Percentiles rank a stretch among this genome's conserved stretches.
phyloP scores from a whole-genome alignment of 2,329 filamentous ascomycete genomes.

The Ophiostoma populinum region DNA sequence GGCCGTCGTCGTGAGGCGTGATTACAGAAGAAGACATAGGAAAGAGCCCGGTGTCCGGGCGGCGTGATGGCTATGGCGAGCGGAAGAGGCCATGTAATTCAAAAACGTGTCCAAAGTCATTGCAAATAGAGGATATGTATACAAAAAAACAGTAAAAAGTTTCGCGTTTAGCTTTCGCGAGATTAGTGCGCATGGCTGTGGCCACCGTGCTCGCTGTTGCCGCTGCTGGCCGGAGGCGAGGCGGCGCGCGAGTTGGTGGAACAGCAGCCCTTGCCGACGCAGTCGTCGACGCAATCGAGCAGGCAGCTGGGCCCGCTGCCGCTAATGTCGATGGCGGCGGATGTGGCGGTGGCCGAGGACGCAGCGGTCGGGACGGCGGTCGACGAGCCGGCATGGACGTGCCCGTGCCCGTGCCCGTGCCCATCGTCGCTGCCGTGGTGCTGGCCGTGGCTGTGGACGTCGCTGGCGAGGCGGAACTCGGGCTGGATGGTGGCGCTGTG shows the following conservation, averaged over 20 bases:
- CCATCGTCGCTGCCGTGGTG: conserved; percentile 11
- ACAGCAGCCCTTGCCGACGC: conserved; percentile 29
- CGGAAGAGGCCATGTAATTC: too few species aligned
- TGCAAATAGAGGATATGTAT: neutral
- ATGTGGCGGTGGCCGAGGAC: neutral
- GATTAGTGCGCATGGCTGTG: conserved; percentile 8
- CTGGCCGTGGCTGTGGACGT: conserved; percentile 18
- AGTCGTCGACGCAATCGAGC: conserved; percentile 34
- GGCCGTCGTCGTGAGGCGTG: too few species aligned
- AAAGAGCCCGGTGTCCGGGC: too few species aligned
- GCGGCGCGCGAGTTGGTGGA: conserved; percentile 19
- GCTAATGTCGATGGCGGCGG: conserved; percentile 11
- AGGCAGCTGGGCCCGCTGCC: conserved; percentile 22
- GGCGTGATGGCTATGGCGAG: too few species aligned
- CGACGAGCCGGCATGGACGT: neutral
- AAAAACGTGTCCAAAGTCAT: too few species aligned
- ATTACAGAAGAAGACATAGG: too few species aligned
- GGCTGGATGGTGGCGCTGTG: conserved; percentile 96
- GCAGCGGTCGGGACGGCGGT: neutral
- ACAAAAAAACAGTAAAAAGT: neutral
- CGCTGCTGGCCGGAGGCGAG: conserved; percentile 18
- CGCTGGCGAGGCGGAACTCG: conserved; percentile 55
- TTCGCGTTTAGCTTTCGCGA: too few species aligned
- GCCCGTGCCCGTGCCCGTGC: neutral
- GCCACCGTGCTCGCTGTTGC: conserved; percentile 18